phyloP scores from a whole-genome alignment of 257 asterid species.

The Voacanga thouarsii region DNA sequence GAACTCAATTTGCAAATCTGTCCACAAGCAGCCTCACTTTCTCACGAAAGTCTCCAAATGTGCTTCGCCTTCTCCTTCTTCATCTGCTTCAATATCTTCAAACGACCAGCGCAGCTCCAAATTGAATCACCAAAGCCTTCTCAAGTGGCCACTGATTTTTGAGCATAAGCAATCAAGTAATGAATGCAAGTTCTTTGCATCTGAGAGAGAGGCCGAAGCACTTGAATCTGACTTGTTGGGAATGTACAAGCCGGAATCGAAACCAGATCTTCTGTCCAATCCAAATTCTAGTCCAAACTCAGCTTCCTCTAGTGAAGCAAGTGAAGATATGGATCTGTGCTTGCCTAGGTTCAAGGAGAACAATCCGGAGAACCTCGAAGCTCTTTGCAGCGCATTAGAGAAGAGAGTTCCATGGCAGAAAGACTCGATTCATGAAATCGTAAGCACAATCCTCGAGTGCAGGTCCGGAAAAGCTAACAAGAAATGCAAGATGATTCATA shows the following conservation, averaged over 20 bases:
- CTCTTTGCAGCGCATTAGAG: constrained; percentile 52
- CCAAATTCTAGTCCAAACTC: constrained; percentile 96
- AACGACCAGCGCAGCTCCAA: constrained; percentile 40
- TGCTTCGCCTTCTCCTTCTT: constrained; percentile 59
- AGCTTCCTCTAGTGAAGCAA: constrained; percentile 94
- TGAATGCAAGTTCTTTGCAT: constrained; percentile 41
- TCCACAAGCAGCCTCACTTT: constrained; percentile 62
- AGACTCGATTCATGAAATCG: constrained; percentile 47
- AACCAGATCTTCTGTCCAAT: constrained; percentile 77
- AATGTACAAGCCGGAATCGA: constrained; percentile 14
- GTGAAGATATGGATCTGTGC: constrained; percentile 35
- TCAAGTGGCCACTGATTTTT: constrained; percentile 46
- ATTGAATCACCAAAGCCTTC: constrained; percentile 32
- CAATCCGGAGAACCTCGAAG: constrained; percentile 36
- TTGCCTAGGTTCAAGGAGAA: constrained; percentile 34
- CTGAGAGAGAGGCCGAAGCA: constrained; percentile 30
- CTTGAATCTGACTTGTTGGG: constrained; percentile 30
- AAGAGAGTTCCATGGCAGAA: constrained; percentile 63
- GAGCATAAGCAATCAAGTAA: constrained; percentile 32
- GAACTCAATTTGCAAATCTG: constrained; percentile 82
- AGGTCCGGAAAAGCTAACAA: constrained; percentile 40
- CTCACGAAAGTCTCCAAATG: constrained; percentile 50
- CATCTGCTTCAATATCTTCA: constrained; percentile 72
- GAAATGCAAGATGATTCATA: background rate
- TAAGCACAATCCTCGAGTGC: constrained; percentile 50